Conservation (phyloP, 148 eudicot genomes). For the Amaranthus hypochondriacus region DNA sequence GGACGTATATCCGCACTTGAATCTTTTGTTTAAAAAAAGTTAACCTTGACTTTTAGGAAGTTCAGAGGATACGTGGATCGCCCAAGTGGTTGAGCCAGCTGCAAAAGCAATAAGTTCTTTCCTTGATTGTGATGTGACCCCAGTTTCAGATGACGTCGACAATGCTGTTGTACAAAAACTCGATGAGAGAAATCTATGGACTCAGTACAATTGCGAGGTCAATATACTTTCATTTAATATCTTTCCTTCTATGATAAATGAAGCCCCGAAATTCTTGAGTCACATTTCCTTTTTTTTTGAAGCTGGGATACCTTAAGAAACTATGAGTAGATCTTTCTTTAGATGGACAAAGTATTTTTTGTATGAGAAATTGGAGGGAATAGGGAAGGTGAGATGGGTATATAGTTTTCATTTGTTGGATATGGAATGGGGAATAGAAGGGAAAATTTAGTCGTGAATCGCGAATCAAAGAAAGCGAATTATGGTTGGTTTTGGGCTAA, state of each 20-base stretch:
- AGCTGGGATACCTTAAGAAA: background rate
- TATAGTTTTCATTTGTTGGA: too few species aligned
- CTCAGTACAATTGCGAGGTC: slow-evolving; percentile 74
- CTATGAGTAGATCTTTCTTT: too few species aligned
- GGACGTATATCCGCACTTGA: too few species aligned
- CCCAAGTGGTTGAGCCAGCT: slow-evolving; percentile 61
- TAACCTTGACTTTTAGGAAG: slow-evolving; percentile 35
- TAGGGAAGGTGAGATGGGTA: too few species aligned
- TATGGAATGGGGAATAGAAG: too few species aligned
- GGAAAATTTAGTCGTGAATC: too few species aligned
- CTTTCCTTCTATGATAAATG: background rate
- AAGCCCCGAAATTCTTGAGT: background rate
- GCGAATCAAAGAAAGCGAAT: too few species aligned
- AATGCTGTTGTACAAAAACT: slow-evolving; percentile 28
- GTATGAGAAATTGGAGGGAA: too few species aligned
- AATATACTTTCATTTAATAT: background rate
- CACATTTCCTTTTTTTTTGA: background rate
- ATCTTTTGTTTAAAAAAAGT: background rate
- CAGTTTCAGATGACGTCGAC: slow-evolving; percentile 17
- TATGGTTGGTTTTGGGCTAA: too few species aligned
- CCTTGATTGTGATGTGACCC: slow-evolving; percentile 32
- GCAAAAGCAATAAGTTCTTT: slow-evolving; percentile 42
- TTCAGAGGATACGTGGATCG: slow-evolving; percentile 56
- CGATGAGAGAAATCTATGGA: slow-evolving; percentile 71
- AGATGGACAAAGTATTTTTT: too few species aligned